These are phyloP conservation scores for Zopfia rhizophila DNA, from an alignment of 2,329 filamentous ascomycete genomes.

Conservation along the genomic window DNA sequence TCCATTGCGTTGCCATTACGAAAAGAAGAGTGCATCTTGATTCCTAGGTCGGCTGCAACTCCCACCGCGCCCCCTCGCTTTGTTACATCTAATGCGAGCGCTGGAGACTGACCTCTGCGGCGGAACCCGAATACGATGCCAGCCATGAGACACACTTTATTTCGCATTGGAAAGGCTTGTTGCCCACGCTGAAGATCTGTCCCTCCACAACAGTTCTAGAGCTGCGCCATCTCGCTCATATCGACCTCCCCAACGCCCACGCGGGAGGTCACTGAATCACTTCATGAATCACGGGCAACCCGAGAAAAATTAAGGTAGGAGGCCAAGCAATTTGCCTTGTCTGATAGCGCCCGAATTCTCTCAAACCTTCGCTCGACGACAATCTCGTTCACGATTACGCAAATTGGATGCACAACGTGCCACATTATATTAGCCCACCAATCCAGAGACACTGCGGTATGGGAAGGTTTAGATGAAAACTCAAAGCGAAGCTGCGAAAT, in stretches of 20 bases:
- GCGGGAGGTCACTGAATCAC: background rate
- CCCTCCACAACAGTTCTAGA: conserved; percentile 19
- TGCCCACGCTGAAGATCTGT: background rate
- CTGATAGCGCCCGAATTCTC: conserved; percentile 33
- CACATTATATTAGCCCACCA: conserved; percentile 13
- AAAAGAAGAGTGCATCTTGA: too few species aligned
- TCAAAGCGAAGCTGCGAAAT: conserved; percentile 12
- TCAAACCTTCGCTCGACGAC: conserved; percentile 15
- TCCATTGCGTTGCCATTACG: too few species aligned
- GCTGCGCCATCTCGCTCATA: conserved; percentile 16
- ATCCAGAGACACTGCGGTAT: conserved; percentile 5
- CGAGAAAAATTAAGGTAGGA: conserved; percentile 42
- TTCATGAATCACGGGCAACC: conserved; percentile 13
- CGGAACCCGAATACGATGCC: background rate
- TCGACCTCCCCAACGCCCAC: conserved; percentile 3
- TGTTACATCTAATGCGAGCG: too few species aligned
- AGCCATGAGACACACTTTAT: conserved; percentile 9
- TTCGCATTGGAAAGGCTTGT: conserved; percentile 11
- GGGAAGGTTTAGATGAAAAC: conserved; percentile 15
- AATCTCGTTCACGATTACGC: conserved; percentile 1
- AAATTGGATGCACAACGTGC: conserved; percentile 2
- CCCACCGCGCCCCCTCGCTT: too few species aligned
- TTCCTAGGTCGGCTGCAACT: too few species aligned
- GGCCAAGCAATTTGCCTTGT: conserved; percentile 43
- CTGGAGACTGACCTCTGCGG: too few species aligned